A percentile compares a stretch with the other conserved stretches of the same genome.
phyloP scores from a whole-genome alignment of 2,329 filamentous ascomycete species.

The Periconia sp. region DNA sequence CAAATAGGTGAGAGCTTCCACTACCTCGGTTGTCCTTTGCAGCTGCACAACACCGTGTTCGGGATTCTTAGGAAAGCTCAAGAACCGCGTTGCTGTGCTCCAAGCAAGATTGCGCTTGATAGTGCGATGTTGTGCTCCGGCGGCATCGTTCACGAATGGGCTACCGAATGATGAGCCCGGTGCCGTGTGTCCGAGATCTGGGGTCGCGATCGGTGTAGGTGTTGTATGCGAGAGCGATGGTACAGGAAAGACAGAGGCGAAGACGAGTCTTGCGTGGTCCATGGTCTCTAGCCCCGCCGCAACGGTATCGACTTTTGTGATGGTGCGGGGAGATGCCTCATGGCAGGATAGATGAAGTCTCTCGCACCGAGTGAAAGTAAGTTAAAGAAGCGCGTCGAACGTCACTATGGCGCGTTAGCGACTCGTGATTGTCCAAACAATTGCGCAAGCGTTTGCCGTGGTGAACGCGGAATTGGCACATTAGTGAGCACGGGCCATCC shows the following conservation, averaged over 20 bases:
- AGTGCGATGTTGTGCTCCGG: conserved; percentile 41
- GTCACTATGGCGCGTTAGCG: too few species aligned
- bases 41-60: conserved; percentile 20
- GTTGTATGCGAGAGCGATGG: conserved; percentile 49
- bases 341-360: too few species aligned
- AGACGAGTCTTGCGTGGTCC: conserved; percentile 45
- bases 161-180: conserved; percentile 50
- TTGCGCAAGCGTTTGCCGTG: too few species aligned
- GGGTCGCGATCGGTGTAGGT: conserved; percentile 53
- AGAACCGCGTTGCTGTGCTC: conserved; percentile 54
- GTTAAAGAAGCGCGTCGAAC: too few species aligned
- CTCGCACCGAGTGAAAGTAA: too few species aligned
- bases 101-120: conserved; percentile 50
- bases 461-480: too few species aligned
- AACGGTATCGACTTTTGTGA: too few species aligned
- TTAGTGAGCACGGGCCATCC: too few species aligned
- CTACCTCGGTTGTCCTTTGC: conserved; percentile 35
- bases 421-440: too few species aligned
- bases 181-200: conserved; percentile 48
- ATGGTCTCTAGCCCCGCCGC: too few species aligned
- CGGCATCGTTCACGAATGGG: conserved; percentile 31
- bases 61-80: conserved; percentile 42
- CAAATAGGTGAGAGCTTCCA: conserved; percentile 45
- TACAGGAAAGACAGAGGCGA: conserved; percentile 54
- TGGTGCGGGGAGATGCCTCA: too few species aligned